Percentiles rank a stretch among this genome's conserved stretches.
phyloP scores from a whole-genome alignment of 1,284 basidiomycete genomes.

The Phellopilus nigrolimitatus region DNA sequence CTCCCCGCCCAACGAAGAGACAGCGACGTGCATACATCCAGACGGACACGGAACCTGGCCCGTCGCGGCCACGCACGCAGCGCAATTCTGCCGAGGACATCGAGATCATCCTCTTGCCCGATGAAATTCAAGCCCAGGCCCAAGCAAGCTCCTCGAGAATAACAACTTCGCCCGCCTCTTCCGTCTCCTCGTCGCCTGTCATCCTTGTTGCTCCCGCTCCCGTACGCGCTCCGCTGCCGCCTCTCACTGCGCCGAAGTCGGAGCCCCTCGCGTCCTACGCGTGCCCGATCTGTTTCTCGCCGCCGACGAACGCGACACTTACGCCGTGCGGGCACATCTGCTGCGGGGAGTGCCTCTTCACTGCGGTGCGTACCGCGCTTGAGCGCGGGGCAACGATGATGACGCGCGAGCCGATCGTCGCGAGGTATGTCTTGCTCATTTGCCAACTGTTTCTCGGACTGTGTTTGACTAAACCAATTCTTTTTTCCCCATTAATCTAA shows the following conservation, averaged over 20 bases:
- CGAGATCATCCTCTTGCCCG: slow-evolving; percentile 3
- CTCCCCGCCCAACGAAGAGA: neutral
- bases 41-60: neutral
- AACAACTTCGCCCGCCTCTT: neutral
- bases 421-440: slow-evolving; percentile 37
- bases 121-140: too few relatives aligned
- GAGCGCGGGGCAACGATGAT: slow-evolving; percentile 42
- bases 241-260: slow-evolving; percentile 8
- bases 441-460: neutral
- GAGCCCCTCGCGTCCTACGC: slow-evolving; percentile 60
- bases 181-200: neutral
- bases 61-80: neutral
- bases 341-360: slow-evolving; percentile 72
- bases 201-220: neutral
- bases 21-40: slow-evolving; percentile 4
- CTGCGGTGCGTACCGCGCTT: slow-evolving; percentile 60
- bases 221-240: neutral
- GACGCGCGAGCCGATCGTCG: slow-evolving; percentile 35
- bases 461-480: too few relatives aligned
- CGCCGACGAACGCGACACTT: slow-evolving; percentile 67
- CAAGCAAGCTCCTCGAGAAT: neutral
- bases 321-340: slow-evolving; percentile 76
- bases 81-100: slow-evolving; percentile 4
- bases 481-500: too few relatives aligned
- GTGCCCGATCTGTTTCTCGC: slow-evolving; percentile 74